phyloP scores from a whole-genome alignment of 768 basidiomycete species.

The Mycena sanguinolenta region DNA sequence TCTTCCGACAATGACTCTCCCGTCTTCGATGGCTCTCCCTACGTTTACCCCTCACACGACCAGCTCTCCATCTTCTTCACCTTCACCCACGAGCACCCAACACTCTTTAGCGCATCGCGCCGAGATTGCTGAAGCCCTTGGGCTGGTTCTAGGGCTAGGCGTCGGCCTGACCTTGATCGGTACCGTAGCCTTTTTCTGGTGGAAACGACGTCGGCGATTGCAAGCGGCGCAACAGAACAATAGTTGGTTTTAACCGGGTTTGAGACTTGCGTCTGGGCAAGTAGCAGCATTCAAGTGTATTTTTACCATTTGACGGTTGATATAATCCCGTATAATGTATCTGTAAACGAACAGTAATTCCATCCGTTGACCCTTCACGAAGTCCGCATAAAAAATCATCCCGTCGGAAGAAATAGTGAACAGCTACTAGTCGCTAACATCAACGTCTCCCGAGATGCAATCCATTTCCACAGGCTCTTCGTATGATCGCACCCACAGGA shows the following conservation, averaged over 20 bases:
- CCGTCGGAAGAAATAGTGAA: neutral
- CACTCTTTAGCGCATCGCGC: slow-evolving; percentile 29
- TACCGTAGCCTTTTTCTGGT: slow-evolving; percentile 38
- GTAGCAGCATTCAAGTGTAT: neutral
- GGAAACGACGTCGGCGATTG: slow-evolving; percentile 42
- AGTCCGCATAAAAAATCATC: too few relatives aligned
- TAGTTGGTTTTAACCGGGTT: slow-evolving; percentile 30
- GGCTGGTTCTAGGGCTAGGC: slow-evolving; percentile 47
- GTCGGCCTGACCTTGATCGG: slow-evolving; percentile 45
- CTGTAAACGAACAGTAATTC: neutral
- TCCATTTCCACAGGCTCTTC: slow-evolving; percentile 38
- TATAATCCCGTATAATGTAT: slow-evolving; percentile 19
- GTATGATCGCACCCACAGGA: slow-evolving; percentile 51
- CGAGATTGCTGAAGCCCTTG: slow-evolving; percentile 40
- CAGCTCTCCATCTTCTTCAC: slow-evolving; percentile 17
- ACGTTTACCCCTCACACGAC: slow-evolving; percentile 41
- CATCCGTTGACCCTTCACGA: neutral
- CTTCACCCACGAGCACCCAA: slow-evolving; percentile 34
- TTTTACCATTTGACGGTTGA: neutral
- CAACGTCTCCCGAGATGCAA: neutral
- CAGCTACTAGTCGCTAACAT: neutral
- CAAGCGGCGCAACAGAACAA: slow-evolving; percentile 20
- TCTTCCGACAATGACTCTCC: slow-evolving; percentile 53
- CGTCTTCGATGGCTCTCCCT: slow-evolving; percentile 51
- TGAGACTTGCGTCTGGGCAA: slow-evolving; percentile 6